Evolutionary conservation across 1,284 basidiomycete species (phyloP).

Genomic region (Cerrena zonata): DNA sequence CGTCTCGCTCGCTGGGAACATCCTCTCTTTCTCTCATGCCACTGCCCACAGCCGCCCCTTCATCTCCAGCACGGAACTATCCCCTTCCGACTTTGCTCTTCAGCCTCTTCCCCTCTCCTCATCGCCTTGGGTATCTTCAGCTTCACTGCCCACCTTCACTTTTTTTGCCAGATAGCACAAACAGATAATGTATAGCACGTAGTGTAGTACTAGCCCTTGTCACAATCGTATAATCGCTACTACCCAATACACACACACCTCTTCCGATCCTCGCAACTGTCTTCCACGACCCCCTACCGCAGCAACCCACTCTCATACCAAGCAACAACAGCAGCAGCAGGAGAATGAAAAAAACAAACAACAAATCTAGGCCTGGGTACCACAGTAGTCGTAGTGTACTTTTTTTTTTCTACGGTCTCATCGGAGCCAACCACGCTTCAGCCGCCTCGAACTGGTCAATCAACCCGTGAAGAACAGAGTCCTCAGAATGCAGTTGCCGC

Average conservation of each 20-base stretch:
- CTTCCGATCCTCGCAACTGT: background rate
- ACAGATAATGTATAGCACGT: background rate
- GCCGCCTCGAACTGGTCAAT: constrained; percentile 93
- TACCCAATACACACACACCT: constrained; percentile 1
- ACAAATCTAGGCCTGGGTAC: too few relatives aligned
- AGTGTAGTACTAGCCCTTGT: background rate
- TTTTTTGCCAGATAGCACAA: background rate
- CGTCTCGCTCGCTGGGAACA: constrained; percentile 3
- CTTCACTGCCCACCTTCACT: too few relatives aligned
- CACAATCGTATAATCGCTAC: background rate
- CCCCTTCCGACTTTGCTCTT: background rate
- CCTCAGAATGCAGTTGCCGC: constrained; percentile 79
- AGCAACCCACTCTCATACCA: background rate
- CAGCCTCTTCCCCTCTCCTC: background rate
- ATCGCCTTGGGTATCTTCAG: background rate
- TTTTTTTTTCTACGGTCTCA: constrained; percentile 81
- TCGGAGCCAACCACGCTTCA: constrained; percentile 86
- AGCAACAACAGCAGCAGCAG: background rate
- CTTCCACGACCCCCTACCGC: background rate
- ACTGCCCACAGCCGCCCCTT: constrained; percentile 4
- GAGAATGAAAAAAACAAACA: background rate
- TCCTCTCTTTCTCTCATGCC: constrained; percentile 3
- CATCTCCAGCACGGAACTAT: background rate
- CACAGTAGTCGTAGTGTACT: constrained; percentile 15
- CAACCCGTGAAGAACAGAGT: constrained; percentile 73